Percentiles rank a stretch among this genome's conserved stretches.
Conservation (phyloP, 192 early-diverging fungal genomes). For the Jimgerdemannia flammicorona region DNA sequence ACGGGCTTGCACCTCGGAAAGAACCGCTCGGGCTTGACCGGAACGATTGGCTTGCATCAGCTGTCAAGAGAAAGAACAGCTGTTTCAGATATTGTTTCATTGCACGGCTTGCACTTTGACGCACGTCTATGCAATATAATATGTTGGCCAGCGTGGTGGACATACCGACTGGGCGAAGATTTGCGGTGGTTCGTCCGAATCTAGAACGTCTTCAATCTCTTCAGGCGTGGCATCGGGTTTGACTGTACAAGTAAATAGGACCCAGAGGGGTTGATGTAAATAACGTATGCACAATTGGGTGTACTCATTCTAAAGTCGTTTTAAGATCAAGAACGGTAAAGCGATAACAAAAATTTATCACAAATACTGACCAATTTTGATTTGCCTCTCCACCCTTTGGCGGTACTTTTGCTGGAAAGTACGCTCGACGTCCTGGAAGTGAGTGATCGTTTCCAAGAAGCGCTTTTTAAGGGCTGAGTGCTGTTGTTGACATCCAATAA, state of each 20-base stretch:
- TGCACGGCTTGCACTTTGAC: no score
- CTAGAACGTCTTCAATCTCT: conserved; percentile 72
- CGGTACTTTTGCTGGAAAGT: conserved; percentile 83
- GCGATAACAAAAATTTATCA: no score
- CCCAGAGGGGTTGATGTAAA: no score
- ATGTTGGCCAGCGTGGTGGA: background rate
- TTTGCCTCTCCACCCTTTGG: conserved; percentile 78
- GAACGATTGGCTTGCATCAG: conserved; percentile 72
- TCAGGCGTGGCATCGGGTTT: conserved; percentile 74
- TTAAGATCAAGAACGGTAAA: no score
- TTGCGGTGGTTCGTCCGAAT: conserved; percentile 65
- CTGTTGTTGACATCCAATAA: conserved; percentile 10
- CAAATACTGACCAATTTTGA: conserved; percentile 63
- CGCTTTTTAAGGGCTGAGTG: conserved; percentile 51
- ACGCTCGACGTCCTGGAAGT: conserved; percentile 76
- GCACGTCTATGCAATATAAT: no score
- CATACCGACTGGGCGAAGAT: conserved; percentile 83
- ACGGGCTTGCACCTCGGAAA: conserved; percentile 79
- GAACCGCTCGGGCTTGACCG: conserved; percentile 73
- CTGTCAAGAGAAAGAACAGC: conserved; percentile 19
- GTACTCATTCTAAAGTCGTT: no score
- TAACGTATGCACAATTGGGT: no score
- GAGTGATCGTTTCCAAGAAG: conserved; percentile 63
- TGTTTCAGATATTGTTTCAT: background rate
- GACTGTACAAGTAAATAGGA: conserved; percentile 37